These are phyloP conservation scores for Sugiyamaella neomexicana DNA, from an alignment of 1,139 yeast genomes.

Conservation along the genomic window DNA sequence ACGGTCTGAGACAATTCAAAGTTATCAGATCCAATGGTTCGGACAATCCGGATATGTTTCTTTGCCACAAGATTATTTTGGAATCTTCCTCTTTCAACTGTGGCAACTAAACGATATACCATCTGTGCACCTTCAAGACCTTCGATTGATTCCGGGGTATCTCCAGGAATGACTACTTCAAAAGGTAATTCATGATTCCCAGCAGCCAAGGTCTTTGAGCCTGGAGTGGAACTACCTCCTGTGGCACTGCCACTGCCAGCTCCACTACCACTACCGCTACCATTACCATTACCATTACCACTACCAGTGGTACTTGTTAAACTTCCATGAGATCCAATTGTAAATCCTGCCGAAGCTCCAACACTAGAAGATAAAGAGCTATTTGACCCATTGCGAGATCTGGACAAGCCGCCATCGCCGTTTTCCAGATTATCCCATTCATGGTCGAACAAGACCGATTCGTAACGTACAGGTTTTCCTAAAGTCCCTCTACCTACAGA, in stretches of 20 bases:
- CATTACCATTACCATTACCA: not conserved
- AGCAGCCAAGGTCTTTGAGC: constrained; percentile 44
- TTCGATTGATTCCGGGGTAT: constrained; percentile 83
- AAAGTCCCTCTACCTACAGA: constrained; percentile 48
- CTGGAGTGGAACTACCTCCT: constrained; percentile 2
- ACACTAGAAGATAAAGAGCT: constrained; percentile 30
- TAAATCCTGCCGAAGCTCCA: constrained; percentile 1
- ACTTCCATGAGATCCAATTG: constrained; percentile 6
- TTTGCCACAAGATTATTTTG: constrained; percentile 63
- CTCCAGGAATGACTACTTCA: constrained; percentile 80
- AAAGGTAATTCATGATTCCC: constrained; percentile 95
- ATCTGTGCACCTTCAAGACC: constrained; percentile 84
- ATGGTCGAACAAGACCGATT: constrained; percentile 69
- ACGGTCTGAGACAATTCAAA: constrained; percentile 88
- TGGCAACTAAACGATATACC: constrained; percentile 75
- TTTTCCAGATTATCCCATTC: constrained; percentile 71
- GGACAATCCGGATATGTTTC: constrained; percentile 76
- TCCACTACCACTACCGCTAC: not conserved
- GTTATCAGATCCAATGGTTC: constrained; percentile 86
- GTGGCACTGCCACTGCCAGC: constrained; percentile 8
- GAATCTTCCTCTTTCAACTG: constrained; percentile 80
- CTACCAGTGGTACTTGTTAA: not conserved
- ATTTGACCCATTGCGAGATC: constrained; percentile 29
- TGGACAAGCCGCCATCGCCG: constrained; percentile 23
- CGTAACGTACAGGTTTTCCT: constrained; percentile 58